Evolutionary conservation across 192 early-diverging fungal species (phyloP).

Genomic region (Radiomyces spectabilis): DNA sequence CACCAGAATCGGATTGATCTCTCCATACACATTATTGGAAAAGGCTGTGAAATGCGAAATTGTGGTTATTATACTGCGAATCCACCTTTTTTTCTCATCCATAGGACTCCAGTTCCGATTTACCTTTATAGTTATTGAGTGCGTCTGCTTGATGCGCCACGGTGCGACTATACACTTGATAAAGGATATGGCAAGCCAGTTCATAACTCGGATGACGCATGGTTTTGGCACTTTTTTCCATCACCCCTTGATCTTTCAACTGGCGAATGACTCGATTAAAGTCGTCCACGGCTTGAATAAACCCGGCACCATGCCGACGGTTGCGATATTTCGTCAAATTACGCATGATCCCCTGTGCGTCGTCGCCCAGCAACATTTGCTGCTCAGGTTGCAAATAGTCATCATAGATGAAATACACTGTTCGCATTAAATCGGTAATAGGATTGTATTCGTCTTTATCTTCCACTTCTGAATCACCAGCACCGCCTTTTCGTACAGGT

Average conservation of each 20-base stretch:
- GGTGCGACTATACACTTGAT: conserved; percentile 83
- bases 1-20: conserved; percentile 80
- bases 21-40: conserved; percentile 96
- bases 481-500: conserved; percentile 27
- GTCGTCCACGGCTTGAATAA: conserved; percentile 56
- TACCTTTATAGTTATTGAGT: conserved; percentile 68
- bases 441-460: conserved; percentile 78
- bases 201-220: conserved; percentile 44
- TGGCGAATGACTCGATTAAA: conserved; percentile 62
- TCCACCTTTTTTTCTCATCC: not conserved
- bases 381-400: conserved; percentile 46
- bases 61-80: not conserved
- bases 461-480: conserved; percentile 31
- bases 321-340: conserved; percentile 73
- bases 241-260: conserved; percentile 30
- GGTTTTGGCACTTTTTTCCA: conserved; percentile 17
- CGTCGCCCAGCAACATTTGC: conserved; percentile 53
- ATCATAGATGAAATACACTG: conserved; percentile 58
- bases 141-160: conserved; percentile 69
- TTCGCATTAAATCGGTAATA: conserved; percentile 68
- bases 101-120: not conserved
- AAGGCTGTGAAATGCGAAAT: conserved; percentile 47
- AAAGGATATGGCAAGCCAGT: conserved; percentile 76
- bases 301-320: conserved; percentile 53
- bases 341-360: conserved; percentile 59